Evolutionary conservation across 2,329 filamentous ascomycete genomes (phyloP).

Genomic region (Cladophialophora yegresii): DNA sequence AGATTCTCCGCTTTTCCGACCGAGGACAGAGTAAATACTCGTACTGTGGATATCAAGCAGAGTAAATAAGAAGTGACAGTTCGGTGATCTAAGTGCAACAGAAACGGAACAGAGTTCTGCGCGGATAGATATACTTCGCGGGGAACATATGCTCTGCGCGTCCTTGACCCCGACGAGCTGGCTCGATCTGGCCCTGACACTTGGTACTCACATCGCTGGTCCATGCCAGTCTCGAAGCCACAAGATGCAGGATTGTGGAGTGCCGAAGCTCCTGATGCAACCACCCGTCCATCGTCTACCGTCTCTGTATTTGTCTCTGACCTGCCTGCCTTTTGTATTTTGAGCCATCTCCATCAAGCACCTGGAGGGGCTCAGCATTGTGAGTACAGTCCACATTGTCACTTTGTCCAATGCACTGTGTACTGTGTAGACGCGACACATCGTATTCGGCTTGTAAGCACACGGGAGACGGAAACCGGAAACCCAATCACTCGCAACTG

Average conservation of each 20-base stretch:
- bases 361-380: too few relatives aligned
- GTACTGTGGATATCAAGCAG: neutral
- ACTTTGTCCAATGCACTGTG: neutral
- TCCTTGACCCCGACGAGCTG: neutral
- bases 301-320: too few relatives aligned
- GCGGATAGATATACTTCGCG: neutral
- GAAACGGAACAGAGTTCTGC: neutral
- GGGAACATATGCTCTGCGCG: neutral
- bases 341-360: too few relatives aligned
- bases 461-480: neutral
- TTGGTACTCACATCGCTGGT: neutral
- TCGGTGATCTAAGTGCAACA: neutral
- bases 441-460: neutral
- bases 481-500: neutral
- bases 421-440: neutral
- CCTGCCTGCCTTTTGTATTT: too few relatives aligned
- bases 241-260: neutral
- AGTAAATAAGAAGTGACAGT: too few relatives aligned
- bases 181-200: too few relatives aligned
- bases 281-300: too few relatives aligned
- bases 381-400: too few relatives aligned
- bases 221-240: neutral
- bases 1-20: neutral
- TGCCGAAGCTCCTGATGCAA: slow-evolving; percentile 1
- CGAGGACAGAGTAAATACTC: neutral